Evolutionary conservation across 2,329 filamentous ascomycete genomes (phyloP), one percentile per base, ranked within the genome.

Genomic region (Hypoxylon sp.): DNA sequence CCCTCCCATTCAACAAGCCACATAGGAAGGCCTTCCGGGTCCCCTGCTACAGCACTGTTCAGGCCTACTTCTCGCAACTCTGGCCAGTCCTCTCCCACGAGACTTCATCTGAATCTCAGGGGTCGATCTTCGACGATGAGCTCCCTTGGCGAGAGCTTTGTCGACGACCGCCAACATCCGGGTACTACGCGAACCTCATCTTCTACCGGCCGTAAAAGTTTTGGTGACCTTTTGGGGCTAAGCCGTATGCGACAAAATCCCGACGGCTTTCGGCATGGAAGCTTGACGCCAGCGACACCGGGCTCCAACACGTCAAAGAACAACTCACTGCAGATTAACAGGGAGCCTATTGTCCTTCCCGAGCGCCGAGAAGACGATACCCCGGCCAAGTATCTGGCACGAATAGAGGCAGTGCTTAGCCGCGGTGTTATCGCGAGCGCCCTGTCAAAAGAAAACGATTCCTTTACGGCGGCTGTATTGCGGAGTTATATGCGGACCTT

Each of bases 401-500:
- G 93, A 24, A 82, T 98, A 1, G 92, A 98, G 76, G 91, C 91
- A 64, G 85, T 89, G 43, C 85, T 97, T 15, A 91, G 89, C 39
- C 89, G 92, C 59, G 92, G 93, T 67, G 86, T 91, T 55, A 94
- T 99, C 70, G 94, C 93, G 13, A 91, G 91, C 48, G 88, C 92
- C 15, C 80, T 99, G 24, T 94, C 93, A 17, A 97, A 96, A 74
- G 91, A 89, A n/a, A 87, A 87, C 1, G 94, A 99, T 71, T 80
- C 89, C 0, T 99, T 98, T 76, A 91, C 89, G 48, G 87, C 89
- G 62, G 88, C 92, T 1, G 93, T 97, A 2, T 79, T 99, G 58
- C 88, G 94, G 63, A 97, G 94, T 74, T 98, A 97, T 74, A 98
- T 98, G 91, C 89, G 94, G 55, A 91, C 91, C 19, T 98, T 98